phyloP scores from a whole-genome alignment of 129 eudicot genomes.

The carrot (Daucus carota) region DH1_v3.0 NC_030385.2:7585001-7585500 shows the following conservation, averaged over 20 bases:
- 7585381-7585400: background rate
- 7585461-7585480: slow-evolving; percentile 64
- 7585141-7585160: too few relatives aligned
- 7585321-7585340: background rate
- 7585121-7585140: too few relatives aligned
- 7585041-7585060: too few relatives aligned
- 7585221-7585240: background rate
- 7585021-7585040: too few relatives aligned
- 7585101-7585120: too few relatives aligned
- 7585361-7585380: background rate
- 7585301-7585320: background rate
- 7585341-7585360: background rate
- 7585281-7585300: background rate
- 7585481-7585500: slow-evolving; percentile 65
- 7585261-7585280: background rate
- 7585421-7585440: slow-evolving; percentile 68
- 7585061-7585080: too few relatives aligned
- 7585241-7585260: background rate
- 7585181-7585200: background rate
- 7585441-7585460: slow-evolving; percentile 63
- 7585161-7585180: background rate
- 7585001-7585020: too few relatives aligned
- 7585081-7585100: too few relatives aligned
- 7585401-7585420: slow-evolving; percentile 39
- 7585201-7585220: background rate